Evolutionary conservation across 2,329 filamentous ascomycete species (phyloP).

Genomic region (Colletotrichum sp.): DNA sequence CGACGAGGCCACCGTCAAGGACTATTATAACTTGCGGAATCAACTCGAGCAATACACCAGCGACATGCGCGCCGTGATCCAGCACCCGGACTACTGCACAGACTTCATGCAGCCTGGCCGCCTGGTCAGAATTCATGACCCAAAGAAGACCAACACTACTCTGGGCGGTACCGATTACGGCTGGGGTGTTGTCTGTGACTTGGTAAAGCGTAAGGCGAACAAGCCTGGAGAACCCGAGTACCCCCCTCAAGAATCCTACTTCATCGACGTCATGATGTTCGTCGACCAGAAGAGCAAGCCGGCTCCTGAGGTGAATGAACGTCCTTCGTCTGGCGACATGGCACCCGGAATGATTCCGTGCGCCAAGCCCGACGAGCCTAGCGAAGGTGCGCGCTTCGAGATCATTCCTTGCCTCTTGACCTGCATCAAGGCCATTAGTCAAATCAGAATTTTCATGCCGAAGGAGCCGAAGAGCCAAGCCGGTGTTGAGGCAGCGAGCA

Average conservation of each 20-base stretch:
- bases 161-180: slow-evolving; percentile 76
- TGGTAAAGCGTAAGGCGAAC: slow-evolving; percentile 65
- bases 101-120: slow-evolving; percentile 89
- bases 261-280: slow-evolving; percentile 81
- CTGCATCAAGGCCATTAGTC: slow-evolving; percentile 83
- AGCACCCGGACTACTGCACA: slow-evolving; percentile 85
- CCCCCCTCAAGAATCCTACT: slow-evolving; percentile 75
- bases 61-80: slow-evolving; percentile 91
- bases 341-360: slow-evolving; percentile 69
- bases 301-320: slow-evolving; percentile 38
- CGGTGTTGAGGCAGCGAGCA: slow-evolving; percentile 70
- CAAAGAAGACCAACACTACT: slow-evolving; percentile 44
- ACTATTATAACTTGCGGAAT: slow-evolving; percentile 90
- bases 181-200: slow-evolving; percentile 89
- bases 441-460: slow-evolving; percentile 83
- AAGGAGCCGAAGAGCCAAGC: slow-evolving; percentile 72
- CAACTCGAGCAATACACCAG: slow-evolving; percentile 83
- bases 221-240: slow-evolving; percentile 73
- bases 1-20: slow-evolving; percentile 87
- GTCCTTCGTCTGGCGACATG: slow-evolving; percentile 47
- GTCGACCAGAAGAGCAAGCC: slow-evolving; percentile 56
- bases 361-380: slow-evolving; percentile 60
- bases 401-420: slow-evolving; percentile 86
- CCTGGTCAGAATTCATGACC: slow-evolving; percentile 82
- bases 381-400: slow-evolving; percentile 65